Base-by-base conservation (phyloP, 495 filamentous ascomycete species). In the Talaromyces borbonicus region DNA sequence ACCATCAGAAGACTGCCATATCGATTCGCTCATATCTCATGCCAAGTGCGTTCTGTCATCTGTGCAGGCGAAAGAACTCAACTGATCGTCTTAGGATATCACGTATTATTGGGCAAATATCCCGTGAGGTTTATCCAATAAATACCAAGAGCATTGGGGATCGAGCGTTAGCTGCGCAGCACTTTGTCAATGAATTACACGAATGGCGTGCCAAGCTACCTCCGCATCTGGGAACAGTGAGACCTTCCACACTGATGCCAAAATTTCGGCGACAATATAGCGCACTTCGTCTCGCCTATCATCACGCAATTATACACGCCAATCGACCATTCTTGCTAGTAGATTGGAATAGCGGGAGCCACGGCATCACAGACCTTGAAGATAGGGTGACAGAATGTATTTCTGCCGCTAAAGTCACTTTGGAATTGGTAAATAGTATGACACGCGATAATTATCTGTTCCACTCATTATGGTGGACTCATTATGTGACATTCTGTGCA, bases 391-490 rank as follows among this genome's bases (percentile, higher is more conserved):
- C 6, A 4, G 31, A 35, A 35, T 35, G 31, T 15, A 35, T 35
- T 5, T 35, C 31, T 35, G 31, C 31, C 16, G 46, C 15, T 31
- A 22, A 25, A 18, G 5, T 43, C 4, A 33, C 27, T n/a, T 22
- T 55, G 15, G 49, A 52, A 26, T 40, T 55, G 11, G 40, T 55
- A 4, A 44, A 55, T 32, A 49, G 20, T n/a, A 46, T 55, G 50
- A 46, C 49, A 24, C 38, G 41, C 14, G 51, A 56, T n/a, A 51
- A 30, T 5, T 50, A 30, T 1, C 23, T 60, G 8, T 57, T 64
- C 31, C 50, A 62, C 23, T 54, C 57, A 18, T 62, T 66, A 30
- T 66, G 61, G 63, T 62, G 52, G 57, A 66, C 59, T 32, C 61
- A 64, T 33, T 66, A 64, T 45, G 57, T 64, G 4, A 53, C 53